Base-by-base conservation (phyloP, 352 stramenopile species). In the Globisporangium lucens region DNA sequence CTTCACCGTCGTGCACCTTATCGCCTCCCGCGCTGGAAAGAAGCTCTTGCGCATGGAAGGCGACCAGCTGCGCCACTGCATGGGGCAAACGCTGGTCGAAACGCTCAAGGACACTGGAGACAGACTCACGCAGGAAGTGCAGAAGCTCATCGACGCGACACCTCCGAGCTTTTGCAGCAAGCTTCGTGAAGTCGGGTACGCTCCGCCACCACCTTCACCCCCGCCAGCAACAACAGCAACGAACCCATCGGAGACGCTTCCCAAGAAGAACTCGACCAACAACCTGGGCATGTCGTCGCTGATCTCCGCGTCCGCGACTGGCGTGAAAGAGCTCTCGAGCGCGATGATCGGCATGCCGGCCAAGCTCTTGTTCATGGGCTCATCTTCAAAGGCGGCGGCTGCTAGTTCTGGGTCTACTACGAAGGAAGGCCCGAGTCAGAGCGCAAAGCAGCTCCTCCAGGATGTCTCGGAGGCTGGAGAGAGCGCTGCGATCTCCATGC, bases 301-400 rank as follows among this genome's bases (percentile, higher is more conserved):
- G 22, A 60, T 91, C n/a, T 75, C 84, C 0, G 83, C 82, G 15
- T 93, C 85, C 0, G 86, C 85, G 7, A 87, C 82, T 55, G 81
- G 82, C 4, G 72, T 89, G 49, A 89, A 85, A 43, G 75, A 89
- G 61, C 70, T 89, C 20, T 87, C 79, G 27, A 88, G 77, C 57
- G 63, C 87, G 56, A 81, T 89, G 76, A 90, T 90, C 33, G 79
- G 89, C 56, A 89, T 92, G 82, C 83, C 83, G 5, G 82, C 80
- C 8, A 90, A 90, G 53, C 61, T 92, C 47, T 75, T 92, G 52
- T 72, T 70, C 27, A 76, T 71, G 43, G 52, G 76, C 76, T 8
- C 77, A 62, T 20, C 75, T 73, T 52, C 64, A 65, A 56, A 41
- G 15, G 27, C 17, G 12, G 29, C n/a, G 30, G 36, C 8, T 47